These are phyloP conservation scores for Eucalyptus camaldulensis DNA, from an alignment of 345 rosid genomes.

Conservation along the genomic window DNA sequence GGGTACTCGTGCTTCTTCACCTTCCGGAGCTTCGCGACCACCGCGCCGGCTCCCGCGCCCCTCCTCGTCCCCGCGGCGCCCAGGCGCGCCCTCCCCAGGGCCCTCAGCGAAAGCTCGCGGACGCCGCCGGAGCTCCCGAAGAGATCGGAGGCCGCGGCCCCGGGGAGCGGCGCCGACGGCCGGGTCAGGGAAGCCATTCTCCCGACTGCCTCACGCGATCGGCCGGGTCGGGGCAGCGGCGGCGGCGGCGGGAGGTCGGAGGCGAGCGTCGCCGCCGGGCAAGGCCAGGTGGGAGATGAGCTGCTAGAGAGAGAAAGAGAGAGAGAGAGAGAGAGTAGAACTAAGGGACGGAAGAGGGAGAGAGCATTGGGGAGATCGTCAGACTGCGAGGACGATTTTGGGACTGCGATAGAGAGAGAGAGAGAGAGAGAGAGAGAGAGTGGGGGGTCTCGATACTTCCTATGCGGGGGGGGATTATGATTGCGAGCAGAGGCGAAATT, in stretches of 20 bases:
- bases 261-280: background rate
- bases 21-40: constrained; percentile 56
- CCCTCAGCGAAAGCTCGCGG: constrained; percentile 7
- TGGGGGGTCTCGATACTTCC: background rate
- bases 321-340: background rate
- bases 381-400: background rate
- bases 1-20: constrained; percentile 86
- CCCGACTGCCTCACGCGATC: background rate
- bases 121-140: background rate
- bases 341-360: background rate
- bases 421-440: background rate
- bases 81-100: constrained; percentile 33
- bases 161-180: background rate
- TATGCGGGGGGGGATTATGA: background rate
- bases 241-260: background rate
- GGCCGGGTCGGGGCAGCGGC: background rate
- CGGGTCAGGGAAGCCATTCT: background rate
- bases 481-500: background rate
- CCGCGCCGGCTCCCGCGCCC: constrained; percentile 12
- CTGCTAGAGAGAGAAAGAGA: background rate
- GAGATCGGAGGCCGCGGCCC: background rate
- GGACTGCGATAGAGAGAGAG: background rate
- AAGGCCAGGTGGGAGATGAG: background rate
- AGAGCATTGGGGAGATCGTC: background rate
- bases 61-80: constrained; percentile 6